Evolutionary conservation across 2,329 filamentous ascomycete species (phyloP).

Genomic region (Neofusicoccum ribis): DNA sequence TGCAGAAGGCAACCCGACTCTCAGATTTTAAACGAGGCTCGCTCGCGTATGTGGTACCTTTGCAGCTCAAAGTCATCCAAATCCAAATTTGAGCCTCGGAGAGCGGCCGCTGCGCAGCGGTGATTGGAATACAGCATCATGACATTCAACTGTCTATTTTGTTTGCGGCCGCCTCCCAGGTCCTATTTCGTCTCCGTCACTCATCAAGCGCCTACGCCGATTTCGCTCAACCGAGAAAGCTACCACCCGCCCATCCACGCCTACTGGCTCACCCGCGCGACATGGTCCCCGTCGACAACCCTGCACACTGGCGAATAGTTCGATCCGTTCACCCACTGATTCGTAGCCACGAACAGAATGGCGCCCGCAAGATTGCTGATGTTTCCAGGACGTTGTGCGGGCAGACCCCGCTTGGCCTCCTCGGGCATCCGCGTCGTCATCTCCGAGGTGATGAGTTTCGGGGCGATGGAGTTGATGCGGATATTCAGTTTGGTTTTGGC

Average conservation of each 20-base stretch:
- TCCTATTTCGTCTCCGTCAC: too few species aligned
- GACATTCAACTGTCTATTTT: too few species aligned
- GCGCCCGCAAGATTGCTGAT: conserved; percentile 61
- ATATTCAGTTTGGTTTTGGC: conserved; percentile 55
- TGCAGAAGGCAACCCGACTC: too few species aligned
- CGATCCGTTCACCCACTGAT: conserved; percentile 53
- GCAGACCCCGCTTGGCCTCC: conserved; percentile 52
- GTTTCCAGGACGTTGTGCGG: conserved; percentile 54
- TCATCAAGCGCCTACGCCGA: too few species aligned
- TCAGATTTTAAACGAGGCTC: too few species aligned
- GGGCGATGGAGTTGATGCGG: conserved; percentile 59
- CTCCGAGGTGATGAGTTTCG: conserved; percentile 58
- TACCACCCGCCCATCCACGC: neutral
- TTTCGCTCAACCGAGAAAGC: too few species aligned
- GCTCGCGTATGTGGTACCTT: too few species aligned
- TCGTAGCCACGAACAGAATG: conserved; percentile 54
- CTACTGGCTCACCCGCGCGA: conserved; percentile 37
- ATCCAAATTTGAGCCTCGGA: too few species aligned
- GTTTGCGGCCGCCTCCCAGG: too few species aligned
- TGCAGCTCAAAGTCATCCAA: too few species aligned
- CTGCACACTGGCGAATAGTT: conserved; percentile 14
- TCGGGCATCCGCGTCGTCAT: conserved; percentile 59
- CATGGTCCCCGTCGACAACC: conserved; percentile 57
- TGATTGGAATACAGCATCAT: too few species aligned
- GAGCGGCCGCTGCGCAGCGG: too few species aligned